These are phyloP conservation scores for Myotisia sp. DNA, from an alignment of 2,329 filamentous ascomycete genomes.

Conservation along the genomic window DNA sequence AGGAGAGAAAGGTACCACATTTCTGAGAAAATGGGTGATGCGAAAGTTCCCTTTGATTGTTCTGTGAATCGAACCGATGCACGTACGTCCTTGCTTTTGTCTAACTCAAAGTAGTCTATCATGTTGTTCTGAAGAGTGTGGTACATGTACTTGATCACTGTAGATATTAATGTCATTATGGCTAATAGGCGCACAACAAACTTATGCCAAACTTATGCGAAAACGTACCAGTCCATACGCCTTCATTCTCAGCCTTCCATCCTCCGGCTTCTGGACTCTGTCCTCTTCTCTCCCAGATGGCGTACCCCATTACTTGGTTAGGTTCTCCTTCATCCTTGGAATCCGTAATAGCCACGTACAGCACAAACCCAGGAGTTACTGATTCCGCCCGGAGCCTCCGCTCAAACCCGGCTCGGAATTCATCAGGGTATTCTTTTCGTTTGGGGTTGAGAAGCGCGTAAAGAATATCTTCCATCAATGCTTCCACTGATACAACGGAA, in stretches of 20 bases:
- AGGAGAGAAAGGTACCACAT: conserved; percentile 17
- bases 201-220: too few species aligned
- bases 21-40: conserved; percentile 11
- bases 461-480: conserved; percentile 14
- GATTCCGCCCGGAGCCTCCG: conserved; percentile 10
- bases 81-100: too few species aligned
- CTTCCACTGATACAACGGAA: conserved; percentile 10
- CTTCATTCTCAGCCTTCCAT: conserved; percentile 7
- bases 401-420: conserved; percentile 12
- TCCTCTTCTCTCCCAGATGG: conserved; percentile 10
- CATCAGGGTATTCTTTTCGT: conserved; percentile 11
- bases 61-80: too few species aligned
- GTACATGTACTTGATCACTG: neutral
- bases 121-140: neutral
- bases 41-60: conserved; percentile 1
- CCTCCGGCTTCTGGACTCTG: conserved; percentile 8
- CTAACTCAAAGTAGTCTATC: too few species aligned
- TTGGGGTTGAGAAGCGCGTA: conserved; percentile 11
- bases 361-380: conserved; percentile 9
- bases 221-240: conserved; percentile 1
- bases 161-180: neutral
- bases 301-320: too few species aligned
- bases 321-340: too few species aligned
- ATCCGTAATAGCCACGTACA: conserved; percentile 13
- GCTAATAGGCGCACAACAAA: neutral